Conservation (phyloP, 1,139 yeast species). For the Geotrichum aggregatum region DNA sequence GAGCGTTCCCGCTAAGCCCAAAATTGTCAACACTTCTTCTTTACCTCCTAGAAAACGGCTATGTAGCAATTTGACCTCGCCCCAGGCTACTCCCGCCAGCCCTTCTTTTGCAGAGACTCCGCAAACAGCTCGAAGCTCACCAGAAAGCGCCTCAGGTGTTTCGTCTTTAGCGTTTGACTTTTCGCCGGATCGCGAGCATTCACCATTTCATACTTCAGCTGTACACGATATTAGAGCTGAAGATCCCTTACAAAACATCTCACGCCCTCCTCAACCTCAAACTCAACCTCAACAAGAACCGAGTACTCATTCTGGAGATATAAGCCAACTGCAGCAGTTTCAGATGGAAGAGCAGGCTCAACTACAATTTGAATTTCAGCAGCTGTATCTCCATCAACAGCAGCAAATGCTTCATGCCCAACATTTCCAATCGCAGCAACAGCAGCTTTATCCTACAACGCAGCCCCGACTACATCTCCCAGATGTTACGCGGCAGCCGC, state of each 20-base stretch:
- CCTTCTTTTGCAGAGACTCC: conserved; percentile 9
- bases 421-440: conserved; percentile 1
- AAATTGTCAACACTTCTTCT: neutral
- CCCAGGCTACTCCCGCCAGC: neutral
- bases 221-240: neutral
- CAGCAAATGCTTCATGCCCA: neutral
- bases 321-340: conserved; percentile 1
- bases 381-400: conserved; percentile 10
- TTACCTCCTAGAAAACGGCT: conserved; percentile 1
- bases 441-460: neutral
- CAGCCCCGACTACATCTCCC: neutral
- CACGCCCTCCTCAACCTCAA: too few relatives aligned
- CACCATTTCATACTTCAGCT: neutral
- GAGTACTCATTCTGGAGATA: neutral
- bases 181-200: neutral
- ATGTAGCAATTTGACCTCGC: conserved; percentile 6
- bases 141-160: neutral
- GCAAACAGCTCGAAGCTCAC: conserved; percentile 6
- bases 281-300: too few relatives aligned
- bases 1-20: neutral
- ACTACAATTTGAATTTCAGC: neutral
- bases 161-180: neutral
- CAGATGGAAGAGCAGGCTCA: neutral
- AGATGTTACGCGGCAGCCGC: neutral
- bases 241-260: too few relatives aligned